phyloP scores from a whole-genome alignment of 176 grass and related monocot species.

The Panicum miliaceum region DNA sequence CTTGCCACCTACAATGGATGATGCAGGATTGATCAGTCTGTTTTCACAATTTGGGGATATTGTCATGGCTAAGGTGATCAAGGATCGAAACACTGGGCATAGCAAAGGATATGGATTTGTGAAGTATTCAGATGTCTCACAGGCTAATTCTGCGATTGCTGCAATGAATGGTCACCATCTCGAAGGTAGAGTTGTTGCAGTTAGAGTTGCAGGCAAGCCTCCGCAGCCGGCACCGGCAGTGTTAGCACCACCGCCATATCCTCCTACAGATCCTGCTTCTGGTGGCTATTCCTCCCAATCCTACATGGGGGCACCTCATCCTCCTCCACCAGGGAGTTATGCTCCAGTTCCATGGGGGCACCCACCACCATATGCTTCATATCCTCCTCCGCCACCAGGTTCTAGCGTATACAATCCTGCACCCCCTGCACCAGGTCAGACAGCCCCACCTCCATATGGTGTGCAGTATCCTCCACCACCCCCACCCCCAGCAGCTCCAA shows the following conservation, averaged over 20 bases:
- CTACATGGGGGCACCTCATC: conserved; percentile 77
- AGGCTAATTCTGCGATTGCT: conserved; percentile 80
- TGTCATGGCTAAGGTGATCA: conserved; percentile 96
- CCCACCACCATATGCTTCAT: conserved; percentile 73
- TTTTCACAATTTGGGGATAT: conserved; percentile 93
- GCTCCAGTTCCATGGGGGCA: conserved; percentile 76
- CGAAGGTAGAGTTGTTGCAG: conserved; percentile 82
- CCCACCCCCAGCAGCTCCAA: conserved; percentile 49
- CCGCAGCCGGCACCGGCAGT: conserved; percentile 47
- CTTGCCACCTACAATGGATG: conserved; percentile 81
- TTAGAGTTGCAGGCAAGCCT: conserved; percentile 87
- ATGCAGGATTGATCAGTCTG: conserved; percentile 73
- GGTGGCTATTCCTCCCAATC: conserved; percentile 73
- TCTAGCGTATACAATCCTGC: conserved; percentile 60
- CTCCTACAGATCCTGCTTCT: conserved; percentile 44
- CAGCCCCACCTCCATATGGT: conserved; percentile 51
- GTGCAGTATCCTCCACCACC: conserved; percentile 66
- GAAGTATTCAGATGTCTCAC: conserved; percentile 85
- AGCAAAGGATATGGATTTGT: conserved; percentile 99
- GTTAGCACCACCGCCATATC: conserved; percentile 33
- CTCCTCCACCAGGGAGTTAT: conserved; percentile 79
- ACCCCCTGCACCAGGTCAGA: conserved; percentile 59
- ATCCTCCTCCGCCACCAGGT: conserved; percentile 71
- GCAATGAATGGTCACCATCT: conserved; percentile 87
- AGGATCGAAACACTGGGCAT: conserved; percentile 74